Evolutionary conservation across 2,329 filamentous ascomycete species (phyloP).

Genomic region (Ceratocystis eucalypticola): DNA sequence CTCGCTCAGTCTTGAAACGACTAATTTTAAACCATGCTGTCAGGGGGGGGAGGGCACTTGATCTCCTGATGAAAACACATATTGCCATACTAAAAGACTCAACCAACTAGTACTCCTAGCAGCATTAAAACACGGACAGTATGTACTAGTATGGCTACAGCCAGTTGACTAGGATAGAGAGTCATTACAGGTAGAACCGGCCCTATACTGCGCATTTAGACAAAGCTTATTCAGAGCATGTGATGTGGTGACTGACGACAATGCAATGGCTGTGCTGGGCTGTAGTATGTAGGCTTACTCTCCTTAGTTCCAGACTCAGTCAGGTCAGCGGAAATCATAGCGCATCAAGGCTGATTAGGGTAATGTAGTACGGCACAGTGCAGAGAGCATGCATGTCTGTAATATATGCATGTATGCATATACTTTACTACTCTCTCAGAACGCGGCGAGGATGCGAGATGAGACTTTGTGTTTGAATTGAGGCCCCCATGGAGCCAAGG

Average conservation of each 20-base stretch:
- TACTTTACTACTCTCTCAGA: neutral
- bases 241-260: no score
- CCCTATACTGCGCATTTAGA: no score
- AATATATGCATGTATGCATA: neutral
- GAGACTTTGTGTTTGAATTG: neutral
- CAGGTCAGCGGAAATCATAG: neutral
- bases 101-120: neutral
- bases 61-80: neutral
- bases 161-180: neutral
- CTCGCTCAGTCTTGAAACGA: neutral
- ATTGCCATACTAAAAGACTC: neutral
- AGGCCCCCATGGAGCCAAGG: neutral
- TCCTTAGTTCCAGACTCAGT: neutral
- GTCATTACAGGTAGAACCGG: no score
- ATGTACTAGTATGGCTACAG: neutral
- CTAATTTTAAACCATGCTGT: neutral
- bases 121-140: no score
- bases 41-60: neutral
- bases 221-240: no score
- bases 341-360: neutral
- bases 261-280: no score
- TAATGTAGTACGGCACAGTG: conserved; percentile 6
- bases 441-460: neutral
- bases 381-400: neutral
- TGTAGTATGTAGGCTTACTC: neutral